Evolutionary conservation across 345 rosid genomes (phyloP).

Genomic region (Syzygium oleosum): DNA sequence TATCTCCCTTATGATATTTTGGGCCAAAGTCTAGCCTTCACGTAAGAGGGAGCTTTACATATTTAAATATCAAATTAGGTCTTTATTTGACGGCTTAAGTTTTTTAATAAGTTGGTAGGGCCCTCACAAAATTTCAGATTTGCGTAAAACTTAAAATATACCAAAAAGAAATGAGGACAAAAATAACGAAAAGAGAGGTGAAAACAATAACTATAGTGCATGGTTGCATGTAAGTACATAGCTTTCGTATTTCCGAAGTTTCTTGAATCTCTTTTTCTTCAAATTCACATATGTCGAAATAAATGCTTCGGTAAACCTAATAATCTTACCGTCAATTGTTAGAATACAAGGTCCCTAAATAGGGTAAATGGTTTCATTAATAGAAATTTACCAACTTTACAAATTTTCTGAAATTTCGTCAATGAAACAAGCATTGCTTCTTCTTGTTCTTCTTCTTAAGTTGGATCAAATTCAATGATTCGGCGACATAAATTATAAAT

Average conservation of each 20-base stretch:
- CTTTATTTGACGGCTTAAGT: background rate
- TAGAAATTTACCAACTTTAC: background rate
- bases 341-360: background rate
- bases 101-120: background rate
- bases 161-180: background rate
- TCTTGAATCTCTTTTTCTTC: background rate
- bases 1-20: background rate
- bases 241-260: background rate
- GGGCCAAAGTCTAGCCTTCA: background rate
- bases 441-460: no score
- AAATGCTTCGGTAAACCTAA: background rate
- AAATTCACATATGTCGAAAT: background rate
- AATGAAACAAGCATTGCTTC: background rate
- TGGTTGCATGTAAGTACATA: background rate
- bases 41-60: background rate
- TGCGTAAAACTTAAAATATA: background rate
- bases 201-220: background rate
- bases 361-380: background rate
- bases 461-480: background rate
- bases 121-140: background rate
- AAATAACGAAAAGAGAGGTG: background rate
- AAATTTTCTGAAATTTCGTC: background rate
- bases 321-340: background rate
- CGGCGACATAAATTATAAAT: background rate
- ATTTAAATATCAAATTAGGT: accelerated